Conservation (phyloP, 2,329 filamentous ascomycete species). For the Hypocrella siamensis region DNA sequence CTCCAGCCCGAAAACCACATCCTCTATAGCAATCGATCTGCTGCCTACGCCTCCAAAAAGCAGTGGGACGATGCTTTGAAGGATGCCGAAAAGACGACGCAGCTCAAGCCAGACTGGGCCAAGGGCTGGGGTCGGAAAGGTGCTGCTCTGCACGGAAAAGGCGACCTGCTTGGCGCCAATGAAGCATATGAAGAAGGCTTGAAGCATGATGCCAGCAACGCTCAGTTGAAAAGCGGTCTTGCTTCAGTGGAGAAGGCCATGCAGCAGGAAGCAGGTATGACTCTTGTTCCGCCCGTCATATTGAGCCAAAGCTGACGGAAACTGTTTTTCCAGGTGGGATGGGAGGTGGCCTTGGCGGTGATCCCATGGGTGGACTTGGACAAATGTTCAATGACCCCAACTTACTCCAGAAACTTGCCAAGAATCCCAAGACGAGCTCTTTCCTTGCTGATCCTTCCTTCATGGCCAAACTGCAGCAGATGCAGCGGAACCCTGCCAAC, state of each 20-base stretch:
- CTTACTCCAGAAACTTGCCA: constrained; percentile 76
- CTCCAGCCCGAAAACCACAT: constrained; percentile 85
- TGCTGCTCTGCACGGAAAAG: constrained; percentile 72
- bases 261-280: constrained; percentile 33
- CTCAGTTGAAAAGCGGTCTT: constrained; percentile 79
- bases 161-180: constrained; percentile 69
- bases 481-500: constrained; percentile 67
- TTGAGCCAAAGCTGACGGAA: no score
- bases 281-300: no score
- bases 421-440: constrained; percentile 80
- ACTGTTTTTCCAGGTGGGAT: not conserved
- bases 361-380: constrained; percentile 64
- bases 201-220: constrained; percentile 82
- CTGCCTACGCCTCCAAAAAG: constrained; percentile 72
- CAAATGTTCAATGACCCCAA: constrained; percentile 91
- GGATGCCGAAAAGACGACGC: constrained; percentile 84
- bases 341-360: constrained; percentile 26
- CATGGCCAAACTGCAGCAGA: constrained; percentile 73
- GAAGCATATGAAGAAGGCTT: constrained; percentile 92
- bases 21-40: constrained; percentile 94
- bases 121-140: constrained; percentile 95
- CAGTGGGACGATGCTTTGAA: constrained; percentile 72
- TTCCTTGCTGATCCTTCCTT: constrained; percentile 73
- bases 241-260: constrained; percentile 78
- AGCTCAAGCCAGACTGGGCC: constrained; percentile 94